These are phyloP conservation scores for Ascomycota sp. DNA, from an alignment of 2,329 filamentous ascomycete species.

Conservation along the genomic window DNA sequence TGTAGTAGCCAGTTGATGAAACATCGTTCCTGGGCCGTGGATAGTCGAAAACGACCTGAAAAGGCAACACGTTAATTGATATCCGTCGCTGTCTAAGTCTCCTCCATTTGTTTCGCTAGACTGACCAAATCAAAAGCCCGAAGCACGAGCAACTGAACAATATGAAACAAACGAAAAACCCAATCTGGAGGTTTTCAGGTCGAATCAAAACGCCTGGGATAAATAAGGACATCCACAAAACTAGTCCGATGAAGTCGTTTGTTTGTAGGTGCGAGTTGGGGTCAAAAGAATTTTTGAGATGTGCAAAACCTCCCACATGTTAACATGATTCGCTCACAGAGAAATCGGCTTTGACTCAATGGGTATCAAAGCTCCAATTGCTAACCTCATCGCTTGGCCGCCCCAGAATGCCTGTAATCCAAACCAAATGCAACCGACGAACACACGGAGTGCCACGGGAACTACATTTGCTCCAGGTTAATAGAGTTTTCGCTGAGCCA, in stretches of 20 bases:
- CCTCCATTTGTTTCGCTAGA: not conserved
- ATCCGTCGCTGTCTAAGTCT: not conserved
- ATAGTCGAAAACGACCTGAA: constrained; percentile 6
- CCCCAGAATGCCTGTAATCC: constrained; percentile 12
- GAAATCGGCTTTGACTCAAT: constrained; percentile 1
- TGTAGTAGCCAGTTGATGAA: constrained; percentile 5
- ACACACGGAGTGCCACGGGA: constrained; percentile 7
- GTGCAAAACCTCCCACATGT: constrained; percentile 4
- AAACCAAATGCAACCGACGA: constrained; percentile 9
- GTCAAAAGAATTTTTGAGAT: constrained; percentile 7
- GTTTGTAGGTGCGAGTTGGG: constrained; percentile 7
- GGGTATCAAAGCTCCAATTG: constrained; percentile 10
- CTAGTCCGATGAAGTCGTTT: constrained; percentile 8
- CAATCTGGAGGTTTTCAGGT: constrained; percentile 8
- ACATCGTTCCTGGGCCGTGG: constrained; percentile 6
- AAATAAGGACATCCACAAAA: constrained; percentile 7
- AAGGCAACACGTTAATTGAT: not conserved
- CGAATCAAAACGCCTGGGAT: constrained; percentile 6
- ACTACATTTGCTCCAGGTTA: not conserved
- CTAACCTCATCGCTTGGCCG: constrained; percentile 9
- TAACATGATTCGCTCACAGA: not conserved
- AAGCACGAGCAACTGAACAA: constrained; percentile 6
- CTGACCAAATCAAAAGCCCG: constrained; percentile 5
- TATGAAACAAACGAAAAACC: constrained; percentile 8
- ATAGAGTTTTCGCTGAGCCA: too few species aligned